Evolutionary conservation across 257 asterid species (phyloP), one percentile per base, ranked within the genome.

Genomic region (Petunia secreta): DNA sequence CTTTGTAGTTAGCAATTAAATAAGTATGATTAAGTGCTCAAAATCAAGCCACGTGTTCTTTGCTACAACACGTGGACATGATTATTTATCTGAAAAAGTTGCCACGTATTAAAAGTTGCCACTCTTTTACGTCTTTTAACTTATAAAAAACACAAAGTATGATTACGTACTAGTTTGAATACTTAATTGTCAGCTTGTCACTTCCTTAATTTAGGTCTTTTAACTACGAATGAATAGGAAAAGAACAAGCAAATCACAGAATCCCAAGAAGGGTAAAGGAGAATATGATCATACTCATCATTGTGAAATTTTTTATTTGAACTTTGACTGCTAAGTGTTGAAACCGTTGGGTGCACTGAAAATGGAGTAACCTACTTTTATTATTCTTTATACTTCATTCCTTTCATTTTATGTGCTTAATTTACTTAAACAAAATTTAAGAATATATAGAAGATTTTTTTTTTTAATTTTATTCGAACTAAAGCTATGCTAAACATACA

Each of bases 21-120:
- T 83, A 83, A 84, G 1, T 16, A 15, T 6, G 80, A 13, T 86
- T 87, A 86, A 75, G 36, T 44, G 25, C 13, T 46, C 9, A 41
- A 84, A 84, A 36, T 40, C 75, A 41, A 2, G 86, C 89, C 91
- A 86, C 90, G 92, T 87, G 78, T 73, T 9, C 5, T 73, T 10
- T 43, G 82, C 43, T 46, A 5, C 57, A 83, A 83, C 90, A 86
- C 92, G 92, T 87, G 88, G 85, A 9, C 38, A 25, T 71, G 53
- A 37, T 60, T 16, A n/a, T 11, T 25, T 71, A 5, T 4, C 46
- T 11, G 5, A 34, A 69, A 73, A 25, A 48, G 46, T 0, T 50
- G 11, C 46, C 77, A 73, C 62, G 44, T 71, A 50, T 16, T 50
- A 9, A 2, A 44, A 69, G 77, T 69, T 69, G 6, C 44, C 77